Conservation (phyloP, 208 protist genomes). For the Blechomonas ayalai region DNA sequence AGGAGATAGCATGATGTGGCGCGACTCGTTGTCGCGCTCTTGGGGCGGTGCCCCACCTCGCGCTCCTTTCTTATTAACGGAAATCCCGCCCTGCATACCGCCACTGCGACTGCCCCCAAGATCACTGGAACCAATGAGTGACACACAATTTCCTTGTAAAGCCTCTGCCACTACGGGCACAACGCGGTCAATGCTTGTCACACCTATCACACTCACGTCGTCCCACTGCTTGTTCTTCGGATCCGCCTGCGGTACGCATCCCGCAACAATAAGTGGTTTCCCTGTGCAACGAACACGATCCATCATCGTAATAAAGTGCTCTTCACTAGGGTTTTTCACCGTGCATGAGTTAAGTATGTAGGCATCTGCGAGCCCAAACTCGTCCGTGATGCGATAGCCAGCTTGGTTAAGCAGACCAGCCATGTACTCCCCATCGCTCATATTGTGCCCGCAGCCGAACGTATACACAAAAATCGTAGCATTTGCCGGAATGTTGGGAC, state of each 20-base stretch:
- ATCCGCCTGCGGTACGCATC: conserved; percentile 72
- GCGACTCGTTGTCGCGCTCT: too few relatives aligned
- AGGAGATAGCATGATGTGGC: too few relatives aligned
- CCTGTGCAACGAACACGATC: conserved; percentile 17
- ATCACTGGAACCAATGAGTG: conserved; percentile 21
- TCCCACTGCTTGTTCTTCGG: conserved; percentile 18
- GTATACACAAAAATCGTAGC: conserved; percentile 73
- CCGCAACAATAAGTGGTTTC: conserved; percentile 44
- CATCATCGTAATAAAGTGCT: conserved; percentile 42
- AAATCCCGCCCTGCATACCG: too few relatives aligned
- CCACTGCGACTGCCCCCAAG: too few relatives aligned
- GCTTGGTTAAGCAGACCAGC: conserved; percentile 50
- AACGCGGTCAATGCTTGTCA: conserved; percentile 59
- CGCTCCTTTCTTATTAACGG: too few relatives aligned
- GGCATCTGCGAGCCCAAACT: conserved; percentile 24
- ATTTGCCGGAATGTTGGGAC: conserved; percentile 21
- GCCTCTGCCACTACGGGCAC: conserved; percentile 66
- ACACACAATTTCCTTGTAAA: conserved; percentile 62
- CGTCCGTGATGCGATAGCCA: conserved; percentile 43
- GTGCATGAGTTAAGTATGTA: conserved; percentile 82
- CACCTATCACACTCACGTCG: conserved; percentile 41
- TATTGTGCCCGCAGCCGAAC: conserved; percentile 80
- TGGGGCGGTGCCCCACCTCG: too few relatives aligned
- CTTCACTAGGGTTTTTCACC: conserved; percentile 74
- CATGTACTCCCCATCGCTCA: conserved; percentile 84